Percentiles rank a stretch among this genome's conserved stretches.
Evolutionary conservation across 2,329 filamentous ascomycete genomes (phyloP).

Genomic region (Fusarium abutilonis): DNA sequence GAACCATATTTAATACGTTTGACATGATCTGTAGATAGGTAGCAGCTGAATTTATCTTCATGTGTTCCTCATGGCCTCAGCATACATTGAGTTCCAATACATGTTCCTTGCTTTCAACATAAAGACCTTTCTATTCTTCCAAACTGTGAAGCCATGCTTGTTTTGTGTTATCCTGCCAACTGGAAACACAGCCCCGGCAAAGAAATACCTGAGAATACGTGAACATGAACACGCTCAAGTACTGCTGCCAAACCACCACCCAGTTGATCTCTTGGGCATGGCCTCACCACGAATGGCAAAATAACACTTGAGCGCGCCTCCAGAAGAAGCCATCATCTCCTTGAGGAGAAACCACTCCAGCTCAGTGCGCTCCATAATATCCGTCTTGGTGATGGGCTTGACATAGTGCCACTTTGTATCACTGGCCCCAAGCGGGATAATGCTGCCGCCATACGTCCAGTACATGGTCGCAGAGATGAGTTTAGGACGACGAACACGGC

Average conservation of each 20-base stretch:
- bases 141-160: too few relatives aligned
- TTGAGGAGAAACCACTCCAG: constrained; percentile 44
- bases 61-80: background rate
- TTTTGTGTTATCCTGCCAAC: background rate
- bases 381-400: constrained; percentile 42
- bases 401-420: constrained; percentile 44
- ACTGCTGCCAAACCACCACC: constrained; percentile 36
- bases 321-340: constrained; percentile 43
- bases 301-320: constrained; percentile 42
- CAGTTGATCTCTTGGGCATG: constrained; percentile 17
- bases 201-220: background rate
- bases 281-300: constrained; percentile 40
- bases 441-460: constrained; percentile 41
- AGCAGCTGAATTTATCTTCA: background rate
- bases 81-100: constrained; percentile 4
- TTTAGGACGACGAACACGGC: constrained; percentile 31
- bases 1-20: background rate
- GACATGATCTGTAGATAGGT: background rate
- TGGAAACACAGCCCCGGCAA: background rate
- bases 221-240: constrained; percentile 2
- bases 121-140: background rate
- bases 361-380: constrained; percentile 41
- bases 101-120: background rate
- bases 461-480: constrained; percentile 38
- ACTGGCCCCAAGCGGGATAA: constrained; percentile 37